Percentiles rank a stretch among this genome's conserved stretches.
Conservation (phyloP, 73 alveolate species). For the Halteria grandinella region DNA sequence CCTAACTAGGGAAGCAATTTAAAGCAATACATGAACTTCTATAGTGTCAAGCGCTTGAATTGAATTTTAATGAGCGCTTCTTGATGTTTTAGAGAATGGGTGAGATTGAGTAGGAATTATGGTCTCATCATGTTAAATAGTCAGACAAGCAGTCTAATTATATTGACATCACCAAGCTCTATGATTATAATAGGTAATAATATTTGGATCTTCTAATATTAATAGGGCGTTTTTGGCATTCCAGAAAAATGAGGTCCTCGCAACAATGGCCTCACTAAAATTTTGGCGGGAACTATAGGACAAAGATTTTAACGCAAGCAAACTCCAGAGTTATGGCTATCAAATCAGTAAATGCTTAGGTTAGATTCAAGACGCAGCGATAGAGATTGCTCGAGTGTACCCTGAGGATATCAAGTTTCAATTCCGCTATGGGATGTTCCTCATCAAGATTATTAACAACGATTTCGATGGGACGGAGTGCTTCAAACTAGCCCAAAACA, state of each 20-base stretch:
- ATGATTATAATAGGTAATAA: slow-evolving; percentile 31
- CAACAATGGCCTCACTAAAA: slow-evolving; percentile 6
- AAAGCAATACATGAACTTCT: slow-evolving; percentile 36
- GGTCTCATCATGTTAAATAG: slow-evolving; percentile 1
- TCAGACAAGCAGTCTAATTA: slow-evolving; percentile 1
- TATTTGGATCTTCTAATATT: too few species aligned
- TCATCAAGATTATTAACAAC: slow-evolving; percentile 20
- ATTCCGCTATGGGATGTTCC: slow-evolving; percentile 33
- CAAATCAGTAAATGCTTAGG: background rate
- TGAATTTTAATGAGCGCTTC: slow-evolving; percentile 16
- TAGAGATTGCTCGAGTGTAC: background rate
- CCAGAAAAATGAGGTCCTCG: background rate
- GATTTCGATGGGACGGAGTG: slow-evolving; percentile 22
- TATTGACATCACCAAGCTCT: background rate
- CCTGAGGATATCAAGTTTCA: slow-evolving; percentile 26
- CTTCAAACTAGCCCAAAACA: slow-evolving; percentile 7
- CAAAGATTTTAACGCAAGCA: background rate
- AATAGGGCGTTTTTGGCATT: background rate
- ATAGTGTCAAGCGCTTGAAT: slow-evolving; percentile 29
- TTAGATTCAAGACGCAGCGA: background rate
- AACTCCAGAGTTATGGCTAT: slow-evolving; percentile 3
- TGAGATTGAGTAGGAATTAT: slow-evolving; percentile 3
- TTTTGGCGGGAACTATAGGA: slow-evolving; percentile 42
- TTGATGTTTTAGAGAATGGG: slow-evolving; percentile 13
- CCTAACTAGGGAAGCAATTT: too few species aligned